Evolutionary conservation across 2,329 filamentous ascomycete species (phyloP).

Genomic region (Penicillium capsulatum): DNA sequence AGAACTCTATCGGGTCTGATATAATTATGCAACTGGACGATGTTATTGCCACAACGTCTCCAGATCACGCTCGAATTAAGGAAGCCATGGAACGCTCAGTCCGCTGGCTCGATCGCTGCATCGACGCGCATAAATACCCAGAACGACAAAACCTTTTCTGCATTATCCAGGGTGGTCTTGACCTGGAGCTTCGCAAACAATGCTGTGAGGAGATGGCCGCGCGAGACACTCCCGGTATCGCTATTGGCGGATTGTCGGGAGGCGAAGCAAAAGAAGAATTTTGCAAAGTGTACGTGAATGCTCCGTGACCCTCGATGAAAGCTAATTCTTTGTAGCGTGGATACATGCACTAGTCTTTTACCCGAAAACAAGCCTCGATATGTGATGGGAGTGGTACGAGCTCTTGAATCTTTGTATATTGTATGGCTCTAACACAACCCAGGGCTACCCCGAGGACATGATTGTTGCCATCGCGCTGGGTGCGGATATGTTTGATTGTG

Average conservation of each 20-base stretch:
- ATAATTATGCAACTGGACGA: conserved; percentile 99
- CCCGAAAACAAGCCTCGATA: conserved; percentile 94
- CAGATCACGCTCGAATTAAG: conserved; percentile 79
- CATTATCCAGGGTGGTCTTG: conserved; percentile 94
- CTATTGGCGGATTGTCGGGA: conserved; percentile 89
- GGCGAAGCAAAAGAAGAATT: conserved; percentile 93
- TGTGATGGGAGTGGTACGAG: conserved; percentile 83
- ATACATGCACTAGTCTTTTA: conserved; percentile 76
- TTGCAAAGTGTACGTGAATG: conserved; percentile 78
- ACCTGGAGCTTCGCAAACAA: conserved; percentile 76
- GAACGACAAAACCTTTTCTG: conserved; percentile 90
- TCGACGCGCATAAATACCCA: conserved; percentile 80
- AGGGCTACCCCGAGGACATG: conserved; percentile 91
- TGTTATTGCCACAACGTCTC: conserved; percentile 92
- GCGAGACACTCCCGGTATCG: conserved; percentile 89
- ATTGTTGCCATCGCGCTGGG: conserved; percentile 90
- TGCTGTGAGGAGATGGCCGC: conserved; percentile 86
- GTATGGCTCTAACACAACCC: too few relatives aligned
- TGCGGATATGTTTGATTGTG: conserved; percentile 99
- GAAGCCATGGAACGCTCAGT: conserved; percentile 94
- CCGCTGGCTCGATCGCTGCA: conserved; percentile 93
- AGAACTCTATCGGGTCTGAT: conserved; percentile 96
- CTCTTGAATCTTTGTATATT: neutral
- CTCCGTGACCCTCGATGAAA: too few relatives aligned
- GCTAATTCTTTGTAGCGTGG: conserved; percentile 50